Evolutionary conservation across 2,329 filamentous ascomycete genomes (phyloP), one percentile per base, ranked within the genome.

Genomic region (Verticillium klebahnii): DNA sequence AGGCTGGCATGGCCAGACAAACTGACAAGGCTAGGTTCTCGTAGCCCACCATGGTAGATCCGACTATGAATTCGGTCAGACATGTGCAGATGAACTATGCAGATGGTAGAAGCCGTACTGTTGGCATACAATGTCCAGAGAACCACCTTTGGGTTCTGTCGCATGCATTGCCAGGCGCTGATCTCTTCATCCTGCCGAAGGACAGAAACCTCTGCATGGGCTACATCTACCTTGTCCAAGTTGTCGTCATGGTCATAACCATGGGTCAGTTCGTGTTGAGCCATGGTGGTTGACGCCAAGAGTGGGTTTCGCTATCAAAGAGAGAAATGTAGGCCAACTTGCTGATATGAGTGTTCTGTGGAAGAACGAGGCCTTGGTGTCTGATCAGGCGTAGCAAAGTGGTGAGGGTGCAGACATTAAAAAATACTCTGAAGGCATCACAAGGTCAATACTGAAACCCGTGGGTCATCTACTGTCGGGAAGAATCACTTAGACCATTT

Each of bases 1-100:
- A 67, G 17, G 65, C 65, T 45, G 65, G 65, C 64, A 67, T 66
- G 7, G 65, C 65, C 39, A 67, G 39, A 32, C 65, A 67, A 12
- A 67, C 63, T 3, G 65, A 63, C 23, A 67, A 55, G 0, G 64
- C 65, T 1, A 67, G 55, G 59, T 67, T 67, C 55, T 67, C 65
- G 29, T 61, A 67, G 12, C 65, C 65, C 40, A 67, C 63, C 39
- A 67, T 57, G 34, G 59, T 60, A 32, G 63, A 61, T 11, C 63
- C 63, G 11, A 64, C 63, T 64, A 14, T n/a, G 5, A 23, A 7
- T n/a, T 7, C 25, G 11, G 25, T 56, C 54, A 56, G 54, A 56
- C 6, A 11, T 9, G 15, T 15, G 1, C 7, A 14, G 9, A 11
- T 23, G 19, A 6, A 52, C 9, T 23, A 25, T 23, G 19, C 1